These are phyloP conservation scores for Solanum sitiens DNA, from an alignment of 257 asterid genomes.

Conservation along the genomic window DNA sequence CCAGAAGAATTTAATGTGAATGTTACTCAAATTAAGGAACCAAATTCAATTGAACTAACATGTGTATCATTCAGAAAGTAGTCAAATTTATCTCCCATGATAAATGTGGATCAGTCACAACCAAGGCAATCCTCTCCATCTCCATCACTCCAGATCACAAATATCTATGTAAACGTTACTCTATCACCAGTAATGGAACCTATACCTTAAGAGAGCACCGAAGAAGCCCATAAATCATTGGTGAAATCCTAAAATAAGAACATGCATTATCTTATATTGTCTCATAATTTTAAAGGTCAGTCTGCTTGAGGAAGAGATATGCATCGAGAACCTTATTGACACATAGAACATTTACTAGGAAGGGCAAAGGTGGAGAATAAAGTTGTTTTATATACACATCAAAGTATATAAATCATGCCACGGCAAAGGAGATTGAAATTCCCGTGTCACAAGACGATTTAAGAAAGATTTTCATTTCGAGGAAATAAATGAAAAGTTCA, in stretches of 20 bases:
- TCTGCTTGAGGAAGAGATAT: not conserved
- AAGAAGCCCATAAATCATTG: not conserved
- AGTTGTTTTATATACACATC: not conserved
- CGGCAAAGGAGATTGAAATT: not conserved
- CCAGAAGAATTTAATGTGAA: not conserved
- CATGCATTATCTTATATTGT: not conserved
- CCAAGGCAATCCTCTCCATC: not conserved
- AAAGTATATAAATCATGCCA: too few relatives aligned
- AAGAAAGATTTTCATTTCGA: slow-evolving; percentile 19
- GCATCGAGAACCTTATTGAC: not conserved
- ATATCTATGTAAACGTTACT: not conserved
- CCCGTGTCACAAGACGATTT: not conserved
- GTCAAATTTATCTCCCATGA: not conserved
- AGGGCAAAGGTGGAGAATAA: not conserved
- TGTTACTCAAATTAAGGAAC: not conserved
- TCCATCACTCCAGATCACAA: not conserved
- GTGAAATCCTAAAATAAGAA: not conserved
- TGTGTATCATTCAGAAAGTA: not conserved
- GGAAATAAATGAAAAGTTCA: slow-evolving; percentile 21
- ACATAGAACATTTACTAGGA: not conserved
- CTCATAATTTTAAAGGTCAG: not conserved
- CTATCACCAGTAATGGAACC: not conserved
- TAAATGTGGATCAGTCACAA: not conserved
- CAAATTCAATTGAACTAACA: not conserved
- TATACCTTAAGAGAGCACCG: not conserved